A percentile compares a stretch with the other conserved stretches of the same genome.
Evolutionary conservation across 306 rosid genomes (phyloP).

Genomic region (Begonia peltatifolia): DNA sequence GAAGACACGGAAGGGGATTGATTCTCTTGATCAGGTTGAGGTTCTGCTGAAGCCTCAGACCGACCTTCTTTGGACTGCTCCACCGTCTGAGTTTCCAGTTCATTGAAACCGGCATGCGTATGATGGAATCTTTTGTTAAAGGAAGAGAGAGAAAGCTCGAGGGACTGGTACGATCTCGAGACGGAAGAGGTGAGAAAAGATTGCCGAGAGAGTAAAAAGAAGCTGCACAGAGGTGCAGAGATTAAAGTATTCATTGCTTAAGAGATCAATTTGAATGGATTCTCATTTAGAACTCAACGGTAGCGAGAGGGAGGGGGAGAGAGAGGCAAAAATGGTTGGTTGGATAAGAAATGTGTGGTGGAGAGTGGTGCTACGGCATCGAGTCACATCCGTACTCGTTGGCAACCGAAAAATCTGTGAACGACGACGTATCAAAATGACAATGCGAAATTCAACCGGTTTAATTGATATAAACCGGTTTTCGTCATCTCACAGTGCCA

Average conservation of each 20-base stretch:
- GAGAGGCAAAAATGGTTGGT: too few relatives aligned
- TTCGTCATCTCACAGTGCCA: too few relatives aligned
- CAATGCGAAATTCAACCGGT: too few relatives aligned
- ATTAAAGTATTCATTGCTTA: conserved; percentile 36
- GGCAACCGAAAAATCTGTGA: not conserved
- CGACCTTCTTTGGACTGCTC: conserved; percentile 17
- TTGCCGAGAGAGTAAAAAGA: conserved; percentile 13
- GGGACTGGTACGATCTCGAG: conserved; percentile 4
- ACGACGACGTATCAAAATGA: too few relatives aligned
- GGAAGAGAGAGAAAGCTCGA: conserved; percentile 13
- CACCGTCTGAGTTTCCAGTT: conserved; percentile 26
- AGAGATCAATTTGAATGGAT: conserved; percentile 1
- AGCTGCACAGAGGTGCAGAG: conserved; percentile 28
- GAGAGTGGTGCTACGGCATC: not conserved
- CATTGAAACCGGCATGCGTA: conserved; percentile 44
- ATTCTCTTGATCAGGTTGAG: conserved; percentile 12
- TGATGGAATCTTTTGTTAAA: conserved; percentile 13
- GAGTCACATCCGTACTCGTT: not conserved
- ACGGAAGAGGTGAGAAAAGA: conserved; percentile 12
- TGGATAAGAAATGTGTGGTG: conserved; percentile 11
- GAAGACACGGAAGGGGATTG: conserved; percentile 2
- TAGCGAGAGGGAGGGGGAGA: not conserved
- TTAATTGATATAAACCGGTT: too few relatives aligned
- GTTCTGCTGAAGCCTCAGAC: conserved; percentile 5
- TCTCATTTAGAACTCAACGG: conserved; percentile 1